Percentiles rank a stretch among this genome's conserved stretches.
Conservation (phyloP, 805 yeast genomes). For the Kregervanrija pseudodelftensis region DNA sequence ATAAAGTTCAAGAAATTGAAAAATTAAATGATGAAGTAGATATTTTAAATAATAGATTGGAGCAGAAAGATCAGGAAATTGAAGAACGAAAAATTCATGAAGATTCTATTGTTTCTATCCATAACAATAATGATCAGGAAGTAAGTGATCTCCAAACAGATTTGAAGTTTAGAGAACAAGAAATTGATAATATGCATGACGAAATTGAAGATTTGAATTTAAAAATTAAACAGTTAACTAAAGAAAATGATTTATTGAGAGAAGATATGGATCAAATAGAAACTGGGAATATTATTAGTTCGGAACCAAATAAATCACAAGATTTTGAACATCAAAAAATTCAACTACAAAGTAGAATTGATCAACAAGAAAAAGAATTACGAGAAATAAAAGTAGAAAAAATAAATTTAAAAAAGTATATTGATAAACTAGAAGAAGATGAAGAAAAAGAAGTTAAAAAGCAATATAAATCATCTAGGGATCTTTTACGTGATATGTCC, state of each 20-base stretch:
- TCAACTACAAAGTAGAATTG: conserved; percentile 16
- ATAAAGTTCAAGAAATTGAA: conserved; percentile 14
- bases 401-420: conserved; percentile 18
- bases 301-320: not conserved
- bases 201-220: conserved; percentile 17
- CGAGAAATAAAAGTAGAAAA: conserved; percentile 2
- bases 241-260: conserved; percentile 19
- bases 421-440: conserved; percentile 10
- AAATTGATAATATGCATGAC: conserved; percentile 7
- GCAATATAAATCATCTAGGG: not conserved
- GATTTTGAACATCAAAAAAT: conserved; percentile 9
- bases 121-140: too few species aligned
- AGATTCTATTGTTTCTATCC: not conserved
- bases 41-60: conserved; percentile 1
- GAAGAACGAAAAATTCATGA: not conserved
- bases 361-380: conserved; percentile 9
- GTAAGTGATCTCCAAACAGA: not conserved
- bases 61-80: not conserved
- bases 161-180: not conserved
- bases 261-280: conserved; percentile 19
- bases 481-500: conserved; percentile 6
- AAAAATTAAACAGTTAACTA: not conserved
- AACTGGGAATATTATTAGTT: conserved; percentile 13
- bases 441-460: not conserved
- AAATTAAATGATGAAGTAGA: conserved; percentile 21